A percentile compares a stretch with the other conserved stretches of the same genome.
Conservation (phyloP, 2,329 filamentous ascomycete species). For the Aspergillus sclerotialis region DNA sequence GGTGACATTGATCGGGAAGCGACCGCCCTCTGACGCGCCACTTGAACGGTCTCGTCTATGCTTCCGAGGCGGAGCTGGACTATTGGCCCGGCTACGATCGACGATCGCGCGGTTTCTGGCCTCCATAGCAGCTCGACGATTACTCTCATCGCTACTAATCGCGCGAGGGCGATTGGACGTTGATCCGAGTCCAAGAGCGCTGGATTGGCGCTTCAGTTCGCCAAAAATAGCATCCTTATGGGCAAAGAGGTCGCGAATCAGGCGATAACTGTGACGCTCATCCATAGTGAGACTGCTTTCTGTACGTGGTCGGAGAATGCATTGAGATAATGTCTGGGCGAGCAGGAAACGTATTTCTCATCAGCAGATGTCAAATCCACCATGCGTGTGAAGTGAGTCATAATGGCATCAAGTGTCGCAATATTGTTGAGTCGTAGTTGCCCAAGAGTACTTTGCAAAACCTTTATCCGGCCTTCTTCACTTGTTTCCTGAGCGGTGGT, state of each 20-base stretch:
- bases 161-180: constrained; percentile 65
- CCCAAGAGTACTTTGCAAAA: constrained; percentile 90
- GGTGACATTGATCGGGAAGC: constrained; percentile 75
- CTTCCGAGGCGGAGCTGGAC: constrained; percentile 48
- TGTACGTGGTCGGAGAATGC: constrained; percentile 75
- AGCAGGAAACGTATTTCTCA: constrained; percentile 74
- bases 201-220: constrained; percentile 73
- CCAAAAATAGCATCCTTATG: constrained; percentile 95
- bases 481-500: constrained; percentile 69
- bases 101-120: constrained; percentile 77
- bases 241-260: constrained; percentile 84
- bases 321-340: constrained; percentile 69
- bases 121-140: constrained; percentile 88
- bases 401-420: constrained; percentile 94
- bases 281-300: constrained; percentile 92
- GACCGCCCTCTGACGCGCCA: constrained; percentile 62
- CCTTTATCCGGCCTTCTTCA: constrained; percentile 73
- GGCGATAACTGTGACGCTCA: constrained; percentile 83
- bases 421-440: constrained; percentile 95
- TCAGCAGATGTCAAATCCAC: constrained; percentile 96
- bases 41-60: constrained; percentile 78
- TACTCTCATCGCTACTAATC: constrained; percentile 92
- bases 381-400: constrained; percentile 94
- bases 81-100: constrained; percentile 65
- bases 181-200: constrained; percentile 39